Evolutionary conservation across 179 eudicot species (phyloP).

Genomic region (Vitellaria paradoxa): DNA sequence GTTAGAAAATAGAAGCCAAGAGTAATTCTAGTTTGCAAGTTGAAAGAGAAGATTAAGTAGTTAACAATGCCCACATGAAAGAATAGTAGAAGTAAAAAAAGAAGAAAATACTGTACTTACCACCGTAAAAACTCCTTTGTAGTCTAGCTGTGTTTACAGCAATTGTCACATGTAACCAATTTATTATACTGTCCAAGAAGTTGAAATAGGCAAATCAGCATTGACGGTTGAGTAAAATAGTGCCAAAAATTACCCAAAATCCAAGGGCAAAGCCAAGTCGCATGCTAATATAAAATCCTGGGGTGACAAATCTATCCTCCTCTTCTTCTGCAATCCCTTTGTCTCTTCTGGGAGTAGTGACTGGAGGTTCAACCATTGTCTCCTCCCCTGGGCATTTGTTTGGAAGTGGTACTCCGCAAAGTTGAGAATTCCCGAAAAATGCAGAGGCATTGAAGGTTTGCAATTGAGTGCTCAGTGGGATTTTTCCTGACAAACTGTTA

Average conservation of each 20-base stretch:
- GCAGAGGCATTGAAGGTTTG: constrained; percentile 12
- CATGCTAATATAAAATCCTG: neutral
- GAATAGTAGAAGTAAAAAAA: too few species aligned
- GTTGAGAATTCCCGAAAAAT: neutral
- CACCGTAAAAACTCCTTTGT: neutral
- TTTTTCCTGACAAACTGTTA: constrained; percentile 38
- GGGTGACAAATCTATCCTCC: neutral
- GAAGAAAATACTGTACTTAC: neutral
- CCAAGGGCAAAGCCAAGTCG: neutral
- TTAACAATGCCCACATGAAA: too few species aligned
- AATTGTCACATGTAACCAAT: neutral
- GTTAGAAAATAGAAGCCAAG: too few species aligned
- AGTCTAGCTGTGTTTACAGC: neutral
- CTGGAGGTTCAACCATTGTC: neutral
- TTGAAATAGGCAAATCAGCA: neutral
- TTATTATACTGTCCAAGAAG: neutral
- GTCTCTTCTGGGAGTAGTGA: too few species aligned
- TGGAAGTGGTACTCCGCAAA: constrained; percentile 18
- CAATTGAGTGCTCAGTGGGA: constrained; percentile 30
- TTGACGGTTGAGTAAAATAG: neutral
- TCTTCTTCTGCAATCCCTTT: constrained; percentile 6
- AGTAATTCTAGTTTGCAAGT: too few species aligned
- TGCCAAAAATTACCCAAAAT: neutral
- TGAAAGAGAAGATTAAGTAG: too few species aligned
- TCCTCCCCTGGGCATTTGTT: neutral